phyloP scores from a whole-genome alignment of 139 green algal species.

The Chlorella sp. region DNA sequence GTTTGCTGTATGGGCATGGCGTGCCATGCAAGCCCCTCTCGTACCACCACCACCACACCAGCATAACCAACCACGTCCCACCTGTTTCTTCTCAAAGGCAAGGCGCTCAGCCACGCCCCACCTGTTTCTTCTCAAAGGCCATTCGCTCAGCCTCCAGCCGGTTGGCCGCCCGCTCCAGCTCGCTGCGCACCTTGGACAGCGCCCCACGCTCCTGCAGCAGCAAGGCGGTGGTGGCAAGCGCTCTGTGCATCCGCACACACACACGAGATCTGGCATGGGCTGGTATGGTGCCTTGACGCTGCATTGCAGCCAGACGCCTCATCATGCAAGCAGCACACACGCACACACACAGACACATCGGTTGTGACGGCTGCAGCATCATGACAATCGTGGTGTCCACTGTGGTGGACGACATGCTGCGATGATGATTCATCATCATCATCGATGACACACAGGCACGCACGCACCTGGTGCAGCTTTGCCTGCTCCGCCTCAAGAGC shows the following conservation, averaged over 20 bases:
- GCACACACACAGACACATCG: no score
- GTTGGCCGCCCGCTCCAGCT: constrained; percentile 52
- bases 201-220: constrained; percentile 31
- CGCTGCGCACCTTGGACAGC: constrained; percentile 41
- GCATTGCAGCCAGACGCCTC: no score
- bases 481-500: neutral
- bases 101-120: constrained; percentile 32
- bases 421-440: no score
- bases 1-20: neutral
- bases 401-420: no score
- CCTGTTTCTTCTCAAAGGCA: constrained; percentile 60
- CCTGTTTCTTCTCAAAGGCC: constrained; percentile 58
- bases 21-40: neutral
- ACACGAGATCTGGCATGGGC: no score
- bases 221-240: no score
- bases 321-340: no score
- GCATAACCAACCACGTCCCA: constrained; percentile 8
- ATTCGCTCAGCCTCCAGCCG: constrained; percentile 51
- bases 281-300: no score
- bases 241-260: no score
- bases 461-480: neutral
- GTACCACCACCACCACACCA: neutral
- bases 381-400: no score
- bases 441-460: no score
- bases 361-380: no score